phyloP scores from a whole-genome alignment of 495 filamentous ascomycete genomes.

The Bacidia gigantensis region DNA sequence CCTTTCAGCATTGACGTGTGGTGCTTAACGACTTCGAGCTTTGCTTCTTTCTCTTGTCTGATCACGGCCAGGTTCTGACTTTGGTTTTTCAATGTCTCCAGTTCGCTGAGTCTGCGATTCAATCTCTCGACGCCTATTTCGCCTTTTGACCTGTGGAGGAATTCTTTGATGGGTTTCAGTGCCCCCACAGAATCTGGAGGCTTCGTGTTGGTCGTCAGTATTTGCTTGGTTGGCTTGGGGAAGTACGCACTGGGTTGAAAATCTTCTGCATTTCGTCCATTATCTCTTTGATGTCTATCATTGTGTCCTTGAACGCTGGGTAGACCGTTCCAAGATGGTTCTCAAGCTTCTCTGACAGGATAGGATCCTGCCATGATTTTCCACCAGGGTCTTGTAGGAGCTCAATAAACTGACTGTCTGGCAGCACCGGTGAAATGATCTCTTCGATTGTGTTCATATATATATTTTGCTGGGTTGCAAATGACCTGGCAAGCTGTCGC shows the following conservation, averaged over 20 bases:
- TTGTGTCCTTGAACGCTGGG: not conserved
- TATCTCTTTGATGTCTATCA: not conserved
- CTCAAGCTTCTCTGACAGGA: not conserved
- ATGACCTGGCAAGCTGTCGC: constrained; percentile 1
- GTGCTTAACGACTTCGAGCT: too few species aligned
- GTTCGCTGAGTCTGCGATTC: not conserved
- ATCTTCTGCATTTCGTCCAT: not conserved
- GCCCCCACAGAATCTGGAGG: not conserved
- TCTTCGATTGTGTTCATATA: constrained; percentile 2
- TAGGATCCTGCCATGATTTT: not conserved
- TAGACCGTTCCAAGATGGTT: not conserved
- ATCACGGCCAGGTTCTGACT: not conserved
- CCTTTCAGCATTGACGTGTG: too few species aligned
- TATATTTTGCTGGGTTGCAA: not conserved
- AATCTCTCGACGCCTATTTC: not conserved
- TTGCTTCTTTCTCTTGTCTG: too few species aligned
- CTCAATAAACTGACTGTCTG: not conserved
- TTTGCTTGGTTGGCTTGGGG: too few species aligned
- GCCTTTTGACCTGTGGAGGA: not conserved
- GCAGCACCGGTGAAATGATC: not conserved
- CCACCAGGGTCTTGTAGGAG: not conserved
- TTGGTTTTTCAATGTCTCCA: not conserved
- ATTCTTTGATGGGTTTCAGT: not conserved
- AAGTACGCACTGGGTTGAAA: not conserved
- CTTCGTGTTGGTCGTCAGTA: too few species aligned